phyloP scores from a whole-genome alignment of 306 rosid species.

The Cucumis hystrix region DNA sequence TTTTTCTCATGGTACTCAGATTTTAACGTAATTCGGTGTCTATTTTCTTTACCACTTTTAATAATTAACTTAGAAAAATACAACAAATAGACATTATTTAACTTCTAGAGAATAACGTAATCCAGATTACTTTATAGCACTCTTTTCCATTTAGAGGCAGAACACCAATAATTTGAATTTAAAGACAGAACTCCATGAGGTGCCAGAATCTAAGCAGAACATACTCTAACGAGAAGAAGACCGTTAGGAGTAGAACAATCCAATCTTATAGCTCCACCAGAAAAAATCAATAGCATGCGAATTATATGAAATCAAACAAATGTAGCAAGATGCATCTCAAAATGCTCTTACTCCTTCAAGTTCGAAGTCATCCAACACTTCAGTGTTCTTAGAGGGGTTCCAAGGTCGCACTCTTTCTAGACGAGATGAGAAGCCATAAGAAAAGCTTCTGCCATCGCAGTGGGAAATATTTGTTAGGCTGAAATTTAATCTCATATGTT shows the following conservation, averaged over 20 bases:
- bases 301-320: background rate
- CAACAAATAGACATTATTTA: background rate
- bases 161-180: background rate
- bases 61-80: background rate
- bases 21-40: no score
- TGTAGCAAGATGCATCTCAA: conserved; percentile 4
- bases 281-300: background rate
- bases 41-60: no score
- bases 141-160: background rate
- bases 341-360: conserved; percentile 46
- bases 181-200: background rate
- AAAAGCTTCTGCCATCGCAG: conserved; percentile 17
- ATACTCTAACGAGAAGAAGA: background rate
- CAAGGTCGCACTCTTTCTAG: conserved; percentile 24
- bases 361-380: conserved; percentile 42
- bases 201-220: background rate
- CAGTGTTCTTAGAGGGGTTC: conserved; percentile 23
- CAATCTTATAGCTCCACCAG: background rate
- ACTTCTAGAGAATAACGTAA: background rate
- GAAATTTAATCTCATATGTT: background rate
- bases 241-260: background rate
- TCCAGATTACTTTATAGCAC: background rate
- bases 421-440: conserved; percentile 28
- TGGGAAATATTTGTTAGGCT: background rate
- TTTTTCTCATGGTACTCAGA: no score